A percentile compares a stretch with the other conserved stretches of the same genome.
Conservation (phyloP, 805 yeast genomes). For the Starmerella stellata region DNA sequence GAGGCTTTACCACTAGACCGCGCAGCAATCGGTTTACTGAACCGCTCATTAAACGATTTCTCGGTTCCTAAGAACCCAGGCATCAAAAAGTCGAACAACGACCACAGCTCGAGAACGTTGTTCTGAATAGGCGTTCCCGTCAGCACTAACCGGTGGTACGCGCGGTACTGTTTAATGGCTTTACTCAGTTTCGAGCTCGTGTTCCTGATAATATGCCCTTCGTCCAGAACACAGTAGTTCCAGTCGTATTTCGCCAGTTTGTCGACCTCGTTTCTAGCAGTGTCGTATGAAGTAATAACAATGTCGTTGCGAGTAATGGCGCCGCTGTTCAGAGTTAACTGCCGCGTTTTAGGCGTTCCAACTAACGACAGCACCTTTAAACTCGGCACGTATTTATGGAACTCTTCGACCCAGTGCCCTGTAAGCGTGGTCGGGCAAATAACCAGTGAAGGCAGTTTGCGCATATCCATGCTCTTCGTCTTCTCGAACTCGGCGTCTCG, state of each 20-base stretch:
- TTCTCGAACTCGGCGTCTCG: conserved; percentile 49
- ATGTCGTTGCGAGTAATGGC: conserved; percentile 46
- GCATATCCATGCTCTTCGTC: conserved; percentile 44
- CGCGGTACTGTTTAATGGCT: conserved; percentile 63
- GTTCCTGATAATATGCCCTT: conserved; percentile 93
- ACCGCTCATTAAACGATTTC: conserved; percentile 78
- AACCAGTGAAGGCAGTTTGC: conserved; percentile 66
- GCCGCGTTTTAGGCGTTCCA: conserved; percentile 70
- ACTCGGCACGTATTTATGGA: conserved; percentile 75
- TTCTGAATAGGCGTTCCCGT: conserved; percentile 98
- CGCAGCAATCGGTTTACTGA: conserved; percentile 95
- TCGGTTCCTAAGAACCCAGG: conserved; percentile 97
- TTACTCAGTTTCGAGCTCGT: conserved; percentile 73
- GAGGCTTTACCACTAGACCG: conserved; percentile 68
- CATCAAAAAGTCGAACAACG: conserved; percentile 91
- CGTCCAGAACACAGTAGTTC: conserved; percentile 91
- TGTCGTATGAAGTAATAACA: conserved; percentile 89
- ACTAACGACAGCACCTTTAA: conserved; percentile 71
- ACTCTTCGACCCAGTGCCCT: conserved; percentile 97
- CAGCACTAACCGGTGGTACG: conserved; percentile 76
- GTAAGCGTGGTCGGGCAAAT: conserved; percentile 95
- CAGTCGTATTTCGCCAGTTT: conserved; percentile 41
- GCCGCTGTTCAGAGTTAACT: conserved; percentile 4
- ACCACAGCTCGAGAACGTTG: conserved; percentile 92
- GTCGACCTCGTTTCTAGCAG: conserved; percentile 77